A percentile compares a stretch with the other conserved stretches of the same genome.
These are phyloP conservation scores for Viola pubescens DNA, from an alignment of 441 rosid genomes.

Conservation along the genomic window DNA sequence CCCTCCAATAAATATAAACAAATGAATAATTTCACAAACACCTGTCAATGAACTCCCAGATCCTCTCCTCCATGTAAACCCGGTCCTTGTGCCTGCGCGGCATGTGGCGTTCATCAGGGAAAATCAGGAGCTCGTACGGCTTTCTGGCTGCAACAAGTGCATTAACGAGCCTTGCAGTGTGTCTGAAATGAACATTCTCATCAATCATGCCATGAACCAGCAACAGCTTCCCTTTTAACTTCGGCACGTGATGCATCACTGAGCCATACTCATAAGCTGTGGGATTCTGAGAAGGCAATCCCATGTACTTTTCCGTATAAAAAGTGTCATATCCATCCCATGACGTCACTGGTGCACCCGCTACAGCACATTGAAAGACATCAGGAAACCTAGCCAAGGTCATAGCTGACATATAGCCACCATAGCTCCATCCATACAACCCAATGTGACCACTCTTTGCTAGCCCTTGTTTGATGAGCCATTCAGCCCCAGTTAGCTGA, in stretches of 20 bases:
- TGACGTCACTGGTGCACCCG: conserved; percentile 92
- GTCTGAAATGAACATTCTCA: conserved; percentile 92
- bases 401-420: conserved; percentile 81
- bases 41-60: conserved; percentile 81
- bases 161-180: conserved; percentile 82
- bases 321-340: conserved; percentile 96
- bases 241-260: conserved; percentile 63
- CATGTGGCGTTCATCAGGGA: conserved; percentile 89
- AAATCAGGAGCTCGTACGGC: conserved; percentile 64
- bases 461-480: conserved; percentile 75
- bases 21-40: conserved; percentile 36
- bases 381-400: conserved; percentile 53
- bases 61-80: conserved; percentile 87
- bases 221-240: conserved; percentile 56
- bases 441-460: conserved; percentile 68
- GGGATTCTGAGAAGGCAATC: conserved; percentile 43
- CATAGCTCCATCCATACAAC: conserved; percentile 89
- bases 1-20: background rate
- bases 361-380: conserved; percentile 59
- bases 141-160: conserved; percentile 68
- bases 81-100: conserved; percentile 57
- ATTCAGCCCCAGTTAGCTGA: conserved; percentile 72
- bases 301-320: conserved; percentile 92
- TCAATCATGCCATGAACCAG: conserved; percentile 93
- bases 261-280: conserved; percentile 47